A percentile compares a stretch with the other conserved stretches of the same genome.
Evolutionary conservation across 208 protist genomes (phyloP).

Genomic region (Jaenimonas drosophilae): DNA sequence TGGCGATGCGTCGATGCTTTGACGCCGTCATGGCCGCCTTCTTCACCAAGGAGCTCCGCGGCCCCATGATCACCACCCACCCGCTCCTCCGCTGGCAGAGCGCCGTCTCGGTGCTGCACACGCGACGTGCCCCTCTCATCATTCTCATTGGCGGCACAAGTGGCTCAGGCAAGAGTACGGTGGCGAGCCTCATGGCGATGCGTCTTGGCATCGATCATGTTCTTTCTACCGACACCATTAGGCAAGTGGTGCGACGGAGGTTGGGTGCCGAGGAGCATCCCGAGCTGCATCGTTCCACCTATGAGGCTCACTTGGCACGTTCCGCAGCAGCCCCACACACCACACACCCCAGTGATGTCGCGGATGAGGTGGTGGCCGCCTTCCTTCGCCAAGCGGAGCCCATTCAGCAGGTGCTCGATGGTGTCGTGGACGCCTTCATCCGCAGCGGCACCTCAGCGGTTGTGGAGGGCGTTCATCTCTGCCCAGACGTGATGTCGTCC

Average conservation of each 20-base stretch:
- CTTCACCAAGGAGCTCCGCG: conserved; percentile 22
- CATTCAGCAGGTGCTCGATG: conserved; percentile 15
- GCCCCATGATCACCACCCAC: conserved; percentile 23
- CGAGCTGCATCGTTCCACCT: conserved; percentile 52
- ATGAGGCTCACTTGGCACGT: conserved; percentile 27
- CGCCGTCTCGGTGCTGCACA: conserved; percentile 25
- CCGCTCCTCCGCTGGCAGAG: conserved; percentile 29
- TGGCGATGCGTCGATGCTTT: neutral
- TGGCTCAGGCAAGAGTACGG: conserved; percentile 88
- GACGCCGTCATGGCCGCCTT: no score
- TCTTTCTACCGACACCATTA: conserved; percentile 88
- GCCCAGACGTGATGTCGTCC: conserved; percentile 19
- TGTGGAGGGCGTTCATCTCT: conserved; percentile 56
- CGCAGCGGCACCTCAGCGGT: conserved; percentile 22
- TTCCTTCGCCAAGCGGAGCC: conserved; percentile 19
- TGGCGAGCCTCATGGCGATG: conserved; percentile 71
- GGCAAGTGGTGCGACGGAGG: conserved; percentile 63
- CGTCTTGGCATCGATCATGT: conserved; percentile 74
- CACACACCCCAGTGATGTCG: no score
- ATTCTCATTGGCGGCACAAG: conserved; percentile 89
- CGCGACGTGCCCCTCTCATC: conserved; percentile 51
- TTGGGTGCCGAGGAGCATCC: conserved; percentile 20
- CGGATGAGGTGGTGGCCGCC: conserved; percentile 10
- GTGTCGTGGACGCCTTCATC: conserved; percentile 18
- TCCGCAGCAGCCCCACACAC: neutral